Evolutionary conservation across 83 land plant genomes (phyloP), one percentile per base, ranked within the genome.

Genomic region (Isoetes engelmannii): DNA sequence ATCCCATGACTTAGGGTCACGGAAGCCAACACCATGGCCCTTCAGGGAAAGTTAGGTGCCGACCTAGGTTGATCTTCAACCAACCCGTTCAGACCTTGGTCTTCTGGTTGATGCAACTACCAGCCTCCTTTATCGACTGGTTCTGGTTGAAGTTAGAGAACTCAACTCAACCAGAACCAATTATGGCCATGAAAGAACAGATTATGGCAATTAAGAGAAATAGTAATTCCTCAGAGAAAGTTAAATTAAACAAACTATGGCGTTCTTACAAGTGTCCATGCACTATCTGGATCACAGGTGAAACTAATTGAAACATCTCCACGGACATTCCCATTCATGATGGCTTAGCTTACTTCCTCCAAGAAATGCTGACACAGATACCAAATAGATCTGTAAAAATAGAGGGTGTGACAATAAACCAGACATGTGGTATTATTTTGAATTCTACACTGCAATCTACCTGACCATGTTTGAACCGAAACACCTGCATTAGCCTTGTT

Each of bases 381-480:
- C 97, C 49, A 90, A 81, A 50, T 94, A 94, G 15, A 94, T 84
- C 99, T 94, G 86, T 57, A 68, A 37, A 64, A 7, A 17, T 47
- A 19, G n/a, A 70, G 45, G 17, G 45, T 28, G 37, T 28, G 1
- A 28, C 37, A 2, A 28, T 28, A 28, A 0, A 28, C 37, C 37
- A 28, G 37, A 64, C 50, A 54, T 7, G 19, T n/a, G 21, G 19
- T 48, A 50, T 17, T 17, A 10, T 44, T 53, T 0, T 0, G 0
- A 61, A 6, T 62, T 45, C 47, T 19, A 5, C 57, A 49, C 67
- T 61, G 46, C 47, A 49, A 8, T 58, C 53, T n/a, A 91, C 99
- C 90, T 94, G 90, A 13, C 99, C 97, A 81, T 91, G 97, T 76
- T 90, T 94, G 84, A 94, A 94, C 5, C 99, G 90, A 6, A 94